phyloP scores from a whole-genome alignment of 495 filamentous ascomycete genomes.

The Penicillium simplicissimum region DNA sequence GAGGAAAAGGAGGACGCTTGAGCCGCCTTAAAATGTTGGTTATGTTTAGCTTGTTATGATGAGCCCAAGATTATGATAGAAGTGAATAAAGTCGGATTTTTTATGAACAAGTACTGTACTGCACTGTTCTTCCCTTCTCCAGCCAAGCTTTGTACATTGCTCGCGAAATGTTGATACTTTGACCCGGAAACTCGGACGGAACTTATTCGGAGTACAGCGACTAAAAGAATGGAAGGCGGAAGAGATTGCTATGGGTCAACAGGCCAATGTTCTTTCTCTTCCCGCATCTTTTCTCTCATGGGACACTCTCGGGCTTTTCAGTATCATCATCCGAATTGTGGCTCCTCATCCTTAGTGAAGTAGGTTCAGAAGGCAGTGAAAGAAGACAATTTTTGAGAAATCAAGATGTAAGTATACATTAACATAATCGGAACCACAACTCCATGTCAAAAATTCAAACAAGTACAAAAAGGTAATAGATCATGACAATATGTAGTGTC shows the following conservation, averaged over 20 bases:
- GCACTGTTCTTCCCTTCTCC: too few species aligned
- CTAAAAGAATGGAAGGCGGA: too few species aligned
- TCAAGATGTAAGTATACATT: slow-evolving; percentile 1
- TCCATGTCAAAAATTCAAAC: background rate
- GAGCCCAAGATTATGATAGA: background rate
- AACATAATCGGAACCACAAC: background rate
- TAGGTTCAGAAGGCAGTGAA: too few species aligned
- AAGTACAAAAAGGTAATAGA: slow-evolving; percentile 5
- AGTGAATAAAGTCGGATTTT: background rate
- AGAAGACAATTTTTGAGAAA: too few species aligned
- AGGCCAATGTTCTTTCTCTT: too few species aligned
- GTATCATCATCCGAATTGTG: too few species aligned
- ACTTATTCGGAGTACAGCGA: too few species aligned
- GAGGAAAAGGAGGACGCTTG: slow-evolving; percentile 4
- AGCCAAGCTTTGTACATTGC: background rate
- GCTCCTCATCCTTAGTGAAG: too few species aligned
- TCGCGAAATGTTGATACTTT: background rate
- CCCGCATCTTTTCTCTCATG: too few species aligned
- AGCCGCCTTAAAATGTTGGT: background rate
- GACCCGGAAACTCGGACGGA: too few species aligned
- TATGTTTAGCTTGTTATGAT: background rate
- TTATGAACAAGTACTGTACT: background rate
- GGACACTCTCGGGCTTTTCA: too few species aligned
- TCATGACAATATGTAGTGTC: slow-evolving; percentile 9
- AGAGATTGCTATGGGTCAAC: too few species aligned